Conservation (phyloP, 345 rosid species). For the Moricandia moricandioides region DNA sequence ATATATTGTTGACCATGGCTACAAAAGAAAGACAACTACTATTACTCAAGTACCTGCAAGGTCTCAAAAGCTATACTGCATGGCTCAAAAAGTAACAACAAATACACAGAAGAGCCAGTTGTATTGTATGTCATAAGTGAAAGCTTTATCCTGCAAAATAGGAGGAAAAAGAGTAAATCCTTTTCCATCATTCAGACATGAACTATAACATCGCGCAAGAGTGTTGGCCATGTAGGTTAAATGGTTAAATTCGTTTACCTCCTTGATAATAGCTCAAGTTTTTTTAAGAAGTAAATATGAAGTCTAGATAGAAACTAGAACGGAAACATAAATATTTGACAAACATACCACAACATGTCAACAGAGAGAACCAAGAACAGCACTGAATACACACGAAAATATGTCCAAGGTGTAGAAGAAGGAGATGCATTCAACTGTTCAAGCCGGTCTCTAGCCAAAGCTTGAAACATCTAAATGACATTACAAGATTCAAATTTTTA, state of each 20-base stretch:
- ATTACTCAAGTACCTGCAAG: slow-evolving; percentile 34
- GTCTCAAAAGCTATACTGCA: slow-evolving; percentile 46
- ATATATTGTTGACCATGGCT: not conserved
- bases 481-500: slow-evolving; percentile 18
- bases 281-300: not conserved
- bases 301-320: slow-evolving; percentile 1
- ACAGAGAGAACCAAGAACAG: slow-evolving; percentile 67
- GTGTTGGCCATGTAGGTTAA: not conserved
- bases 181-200: slow-evolving; percentile 6
- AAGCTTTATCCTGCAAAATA: slow-evolving; percentile 40
- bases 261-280: not conserved
- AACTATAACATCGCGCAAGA: not conserved
- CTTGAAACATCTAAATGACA: slow-evolving; percentile 86
- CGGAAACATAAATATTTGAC: not conserved
- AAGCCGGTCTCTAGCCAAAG: slow-evolving; percentile 95
- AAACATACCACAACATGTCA: slow-evolving; percentile 70
- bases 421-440: slow-evolving; percentile 96
- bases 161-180: not conserved
- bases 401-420: slow-evolving; percentile 79
- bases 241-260: not conserved
- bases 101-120: slow-evolving; percentile 38
- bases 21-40: slow-evolving; percentile 7
- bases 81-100: slow-evolving; percentile 42
- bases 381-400: slow-evolving; percentile 84
- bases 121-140: slow-evolving; percentile 38